Evolutionary conservation across 2,329 filamentous ascomycete species (phyloP), one percentile per base, ranked within the genome.

Genomic region (Aspergillus neotritici): DNA sequence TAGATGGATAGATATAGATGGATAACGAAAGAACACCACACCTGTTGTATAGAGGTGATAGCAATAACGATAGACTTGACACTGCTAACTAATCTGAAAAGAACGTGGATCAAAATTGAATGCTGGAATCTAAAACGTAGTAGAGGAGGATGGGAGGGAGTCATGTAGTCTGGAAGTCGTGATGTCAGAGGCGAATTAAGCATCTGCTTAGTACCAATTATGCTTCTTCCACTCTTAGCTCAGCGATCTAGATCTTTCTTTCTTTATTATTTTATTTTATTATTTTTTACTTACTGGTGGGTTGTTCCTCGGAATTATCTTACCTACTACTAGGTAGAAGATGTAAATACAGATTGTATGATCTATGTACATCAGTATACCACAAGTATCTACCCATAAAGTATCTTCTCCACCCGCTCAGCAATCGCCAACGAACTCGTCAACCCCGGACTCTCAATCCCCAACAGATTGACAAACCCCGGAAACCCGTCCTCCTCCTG

Each of bases 361-460:
- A 21, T 25, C 21, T 25, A 25, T 9, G 21, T 25, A 25, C 21
- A 21, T 25, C 21, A 3, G 9, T 25, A 25, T 25, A 25, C 21
- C 5, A 9, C 46, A 32, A 6, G 30, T 30, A 5, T 38, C 32
- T 30, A 60, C 37, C 51, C 54, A 57, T 82, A 80, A 54, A 82
- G 50, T 39, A 82, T 59, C 1, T 56, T 62, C 53, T 79, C 68
- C 8, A 95, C 89, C 72, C 79, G 77, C 60, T 94, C 87, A 3
- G 76, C 90, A 66, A 96, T 91, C 2, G 89, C 89, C 69, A 97
- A 68, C 55, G 78, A 81, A 63, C 87, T 93, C 36, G 91, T 97
- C 64, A 97, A 68, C 4, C 91, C 91, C 0, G 91, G 91, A 65
- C 87, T 94, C 72, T 97, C 91, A 54, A 96, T 96, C 0, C 89